Evolutionary conservation across 2,329 filamentous ascomycete species (phyloP).

Genomic region (Lojkania enalia): DNA sequence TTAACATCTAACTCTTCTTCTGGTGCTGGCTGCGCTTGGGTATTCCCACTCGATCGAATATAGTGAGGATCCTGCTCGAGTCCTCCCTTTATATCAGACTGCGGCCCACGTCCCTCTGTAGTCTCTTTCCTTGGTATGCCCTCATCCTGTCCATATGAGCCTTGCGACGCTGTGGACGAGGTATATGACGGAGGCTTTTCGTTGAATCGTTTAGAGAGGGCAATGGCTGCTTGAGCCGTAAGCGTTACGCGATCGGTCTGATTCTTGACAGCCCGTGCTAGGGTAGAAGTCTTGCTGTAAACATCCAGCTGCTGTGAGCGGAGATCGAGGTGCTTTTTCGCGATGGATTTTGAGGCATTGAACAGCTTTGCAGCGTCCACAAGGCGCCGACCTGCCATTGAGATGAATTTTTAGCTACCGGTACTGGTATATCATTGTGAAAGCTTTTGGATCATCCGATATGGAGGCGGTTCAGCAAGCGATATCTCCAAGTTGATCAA

Average conservation of each 20-base stretch:
- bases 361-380: slow-evolving; percentile 56
- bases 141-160: slow-evolving; percentile 22
- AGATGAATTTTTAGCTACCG: slow-evolving; percentile 21
- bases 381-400: slow-evolving; percentile 57
- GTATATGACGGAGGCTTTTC: slow-evolving; percentile 49
- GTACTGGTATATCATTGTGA: slow-evolving; percentile 17
- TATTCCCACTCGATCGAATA: slow-evolving; percentile 48
- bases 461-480: no score
- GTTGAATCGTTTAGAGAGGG: slow-evolving; percentile 61
- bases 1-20: slow-evolving; percentile 48
- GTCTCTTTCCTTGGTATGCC: slow-evolving; percentile 37
- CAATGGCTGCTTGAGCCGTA: slow-evolving; percentile 63
- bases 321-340: slow-evolving; percentile 60
- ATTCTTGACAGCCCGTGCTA: slow-evolving; percentile 64
- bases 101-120: slow-evolving; percentile 23
- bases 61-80: slow-evolving; percentile 58
- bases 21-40: slow-evolving; percentile 41
- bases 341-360: slow-evolving; percentile 52
- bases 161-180: slow-evolving; percentile 25
- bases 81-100: slow-evolving; percentile 38
- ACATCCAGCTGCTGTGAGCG: slow-evolving; percentile 65
- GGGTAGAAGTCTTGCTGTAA: slow-evolving; percentile 65
- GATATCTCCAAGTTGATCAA: background rate
- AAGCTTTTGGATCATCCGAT: background rate
- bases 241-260: slow-evolving; percentile 65